Evolutionary conservation across 305 asterid species (phyloP).

Genomic region (Solanum hybrid): DNA sequence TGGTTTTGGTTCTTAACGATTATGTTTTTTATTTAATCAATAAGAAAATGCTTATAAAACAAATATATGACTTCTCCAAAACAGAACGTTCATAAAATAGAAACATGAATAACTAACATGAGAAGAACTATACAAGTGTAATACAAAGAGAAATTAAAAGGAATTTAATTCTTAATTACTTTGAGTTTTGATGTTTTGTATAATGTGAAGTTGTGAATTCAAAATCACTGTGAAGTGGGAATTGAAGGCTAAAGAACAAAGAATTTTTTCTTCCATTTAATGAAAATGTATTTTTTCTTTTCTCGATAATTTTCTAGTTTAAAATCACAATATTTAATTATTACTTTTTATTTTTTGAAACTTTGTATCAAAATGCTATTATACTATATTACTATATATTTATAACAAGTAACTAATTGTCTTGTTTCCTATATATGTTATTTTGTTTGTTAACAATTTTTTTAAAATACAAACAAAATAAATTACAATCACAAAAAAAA

Average conservation of each 20-base stretch:
- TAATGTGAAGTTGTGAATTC: neutral
- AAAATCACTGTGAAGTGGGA: neutral
- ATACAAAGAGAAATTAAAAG: neutral
- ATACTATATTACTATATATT: neutral
- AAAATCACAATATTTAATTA: neutral
- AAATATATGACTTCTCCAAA: neutral
- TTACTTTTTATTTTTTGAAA: neutral
- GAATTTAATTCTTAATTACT: too few species aligned
- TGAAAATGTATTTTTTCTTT: neutral
- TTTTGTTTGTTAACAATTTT: neutral
- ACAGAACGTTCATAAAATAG: neutral
- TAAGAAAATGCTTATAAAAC: too few species aligned
- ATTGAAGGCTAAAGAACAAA: neutral
- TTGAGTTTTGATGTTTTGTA: too few species aligned
- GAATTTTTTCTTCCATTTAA: neutral
- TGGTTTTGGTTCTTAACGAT: neutral
- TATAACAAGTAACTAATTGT: neutral
- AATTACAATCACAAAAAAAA: neutral
- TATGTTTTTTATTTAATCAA: neutral
- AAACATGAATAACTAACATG: neutral
- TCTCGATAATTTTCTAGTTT: neutral
- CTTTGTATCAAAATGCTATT: neutral
- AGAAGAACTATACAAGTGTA: neutral
- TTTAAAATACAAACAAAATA: neutral
- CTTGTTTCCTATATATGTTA: neutral